A percentile compares a stretch with the other conserved stretches of the same genome.
Evolutionary conservation across 345 rosid species (phyloP).

Genomic region (Dipteronia dyeriana): DNA sequence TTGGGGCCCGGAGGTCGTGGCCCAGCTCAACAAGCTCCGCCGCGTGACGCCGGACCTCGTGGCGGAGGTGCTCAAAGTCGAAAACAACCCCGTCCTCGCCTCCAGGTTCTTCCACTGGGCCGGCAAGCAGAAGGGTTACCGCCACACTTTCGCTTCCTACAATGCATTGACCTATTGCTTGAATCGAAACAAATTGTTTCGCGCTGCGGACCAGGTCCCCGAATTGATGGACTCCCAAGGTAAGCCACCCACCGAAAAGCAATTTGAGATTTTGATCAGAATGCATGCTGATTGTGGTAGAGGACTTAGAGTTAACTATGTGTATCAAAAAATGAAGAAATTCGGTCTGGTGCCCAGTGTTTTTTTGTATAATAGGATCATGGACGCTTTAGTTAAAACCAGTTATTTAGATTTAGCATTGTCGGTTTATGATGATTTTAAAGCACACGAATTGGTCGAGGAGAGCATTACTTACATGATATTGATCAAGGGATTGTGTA

Average conservation of each 20-base stretch:
- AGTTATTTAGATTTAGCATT: conserved; percentile 72
- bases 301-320: conserved; percentile 75
- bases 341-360: conserved; percentile 69
- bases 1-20: conserved; percentile 69
- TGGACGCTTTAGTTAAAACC: conserved; percentile 67
- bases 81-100: conserved; percentile 53
- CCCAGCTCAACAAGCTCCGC: conserved; percentile 82
- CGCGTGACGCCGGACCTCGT: conserved; percentile 80
- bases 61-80: conserved; percentile 74
- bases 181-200: conserved; percentile 55
- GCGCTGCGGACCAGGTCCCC: conserved; percentile 88
- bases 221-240: conserved; percentile 91
- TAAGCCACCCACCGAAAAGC: conserved; percentile 73
- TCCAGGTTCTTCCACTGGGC: conserved; percentile 96
- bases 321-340: conserved; percentile 89
- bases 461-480: conserved; percentile 79
- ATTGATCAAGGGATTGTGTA: conserved; percentile 77
- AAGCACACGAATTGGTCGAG: conserved; percentile 65
- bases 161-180: conserved; percentile 90
- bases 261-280: conserved; percentile 88
- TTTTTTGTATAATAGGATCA: conserved; percentile 75
- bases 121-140: conserved; percentile 85
- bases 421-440: conserved; percentile 81
- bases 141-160: conserved; percentile 73
- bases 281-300: conserved; percentile 85